Evolutionary conservation across 2,329 filamentous ascomycete genomes (phyloP).

Genomic region (Colletotrichum scovillei): DNA sequence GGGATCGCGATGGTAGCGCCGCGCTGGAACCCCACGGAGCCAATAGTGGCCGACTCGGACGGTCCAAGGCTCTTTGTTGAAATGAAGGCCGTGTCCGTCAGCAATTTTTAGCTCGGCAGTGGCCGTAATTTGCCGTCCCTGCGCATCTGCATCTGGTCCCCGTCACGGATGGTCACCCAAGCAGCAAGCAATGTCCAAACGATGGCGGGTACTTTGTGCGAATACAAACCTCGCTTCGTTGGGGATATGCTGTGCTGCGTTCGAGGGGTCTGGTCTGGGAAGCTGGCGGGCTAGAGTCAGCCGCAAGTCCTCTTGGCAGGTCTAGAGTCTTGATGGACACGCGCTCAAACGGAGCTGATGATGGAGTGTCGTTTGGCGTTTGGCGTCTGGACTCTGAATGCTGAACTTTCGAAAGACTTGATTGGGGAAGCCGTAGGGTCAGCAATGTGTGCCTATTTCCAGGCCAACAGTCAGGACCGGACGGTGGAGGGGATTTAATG

Average conservation of each 20-base stretch:
- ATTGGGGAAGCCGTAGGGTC: not conserved
- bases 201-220: constrained; percentile 8
- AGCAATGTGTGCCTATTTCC: constrained; percentile 1
- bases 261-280: not conserved
- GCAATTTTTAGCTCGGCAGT: constrained; percentile 33
- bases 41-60: constrained; percentile 33
- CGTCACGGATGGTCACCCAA: constrained; percentile 11
- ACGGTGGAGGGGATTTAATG: constrained; percentile 25
- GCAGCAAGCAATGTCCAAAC: constrained; percentile 7
- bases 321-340: constrained; percentile 19
- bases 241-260: not conserved
- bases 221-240: constrained; percentile 15
- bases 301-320: constrained; percentile 29
- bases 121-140: constrained; percentile 33
- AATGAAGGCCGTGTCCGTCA: constrained; percentile 28
- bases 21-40: constrained; percentile 23
- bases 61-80: constrained; percentile 32
- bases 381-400: not conserved
- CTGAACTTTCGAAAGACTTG: not conserved
- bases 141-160: constrained; percentile 22
- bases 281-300: constrained; percentile 20
- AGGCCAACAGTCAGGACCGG: constrained; percentile 3
- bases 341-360: not conserved
- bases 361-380: constrained; percentile 1
- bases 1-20: constrained; percentile 31